These are phyloP conservation scores for Dictyostelium intermedium DNA, from an alignment of 78 protist genomes.

Conservation along the genomic window DNA sequence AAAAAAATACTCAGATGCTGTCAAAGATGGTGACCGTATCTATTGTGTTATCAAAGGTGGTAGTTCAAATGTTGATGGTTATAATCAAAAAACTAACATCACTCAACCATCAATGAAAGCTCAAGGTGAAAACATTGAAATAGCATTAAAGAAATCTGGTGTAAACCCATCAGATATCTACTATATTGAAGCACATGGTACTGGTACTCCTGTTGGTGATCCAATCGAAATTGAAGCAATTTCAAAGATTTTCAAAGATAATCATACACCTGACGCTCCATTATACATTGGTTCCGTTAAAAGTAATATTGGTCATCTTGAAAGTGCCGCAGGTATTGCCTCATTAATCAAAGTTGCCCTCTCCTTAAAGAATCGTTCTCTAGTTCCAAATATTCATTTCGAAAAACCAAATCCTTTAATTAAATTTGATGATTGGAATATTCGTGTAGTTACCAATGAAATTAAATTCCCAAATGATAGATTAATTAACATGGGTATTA, in stretches of 20 bases:
- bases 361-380: conserved; percentile 34
- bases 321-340: conserved; percentile 86
- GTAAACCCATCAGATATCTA: conserved; percentile 3
- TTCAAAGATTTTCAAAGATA: conserved; percentile 21
- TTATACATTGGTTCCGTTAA: conserved; percentile 83
- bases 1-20: conserved; percentile 1
- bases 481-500: conserved; percentile 70
- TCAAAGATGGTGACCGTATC: conserved; percentile 60
- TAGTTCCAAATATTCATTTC: conserved; percentile 69
- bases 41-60: conserved; percentile 78
- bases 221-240: conserved; percentile 88
- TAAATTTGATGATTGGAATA: conserved; percentile 66
- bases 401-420: conserved; percentile 57
- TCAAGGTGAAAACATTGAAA: conserved; percentile 73
- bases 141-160: conserved; percentile 48
- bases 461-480: conserved; percentile 44
- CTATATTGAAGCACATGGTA: conserved; percentile 92
- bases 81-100: conserved; percentile 26
- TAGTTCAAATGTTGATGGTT: conserved; percentile 85
- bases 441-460: conserved; percentile 54
- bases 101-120: conserved; percentile 84
- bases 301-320: conserved; percentile 87
- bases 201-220: conserved; percentile 93
- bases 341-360: conserved; percentile 67
- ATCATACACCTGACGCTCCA: conserved; percentile 22